phyloP scores from a whole-genome alignment of 2,329 filamentous ascomycete species.

The Venturia carpophila region DNA sequence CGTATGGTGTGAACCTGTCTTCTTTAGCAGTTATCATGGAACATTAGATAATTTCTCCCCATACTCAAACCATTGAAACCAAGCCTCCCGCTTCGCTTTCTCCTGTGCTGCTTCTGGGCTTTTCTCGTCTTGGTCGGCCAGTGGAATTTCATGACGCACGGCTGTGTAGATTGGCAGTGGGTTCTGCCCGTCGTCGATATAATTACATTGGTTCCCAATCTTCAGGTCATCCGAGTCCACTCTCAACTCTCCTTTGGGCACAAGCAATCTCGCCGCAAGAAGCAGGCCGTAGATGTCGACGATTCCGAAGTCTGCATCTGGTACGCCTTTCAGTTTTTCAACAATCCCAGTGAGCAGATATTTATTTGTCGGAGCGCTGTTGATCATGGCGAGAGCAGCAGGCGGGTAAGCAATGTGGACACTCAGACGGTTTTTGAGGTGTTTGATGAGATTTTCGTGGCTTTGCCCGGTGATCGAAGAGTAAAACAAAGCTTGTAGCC shows the following conservation, averaged over 20 bases:
- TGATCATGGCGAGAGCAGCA: slow-evolving; percentile 68
- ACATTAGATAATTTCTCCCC: slow-evolving; percentile 15
- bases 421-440: slow-evolving; percentile 76
- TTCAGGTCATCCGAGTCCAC: slow-evolving; percentile 77
- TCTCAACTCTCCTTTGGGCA: slow-evolving; percentile 75
- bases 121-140: slow-evolving; percentile 41
- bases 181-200: slow-evolving; percentile 67
- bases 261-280: slow-evolving; percentile 72
- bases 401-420: slow-evolving; percentile 92
- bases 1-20: slow-evolving; percentile 62
- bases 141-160: slow-evolving; percentile 88
- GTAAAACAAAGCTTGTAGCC: slow-evolving; percentile 83
- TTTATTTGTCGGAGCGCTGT: slow-evolving; percentile 88
- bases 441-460: slow-evolving; percentile 65
- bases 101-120: slow-evolving; percentile 31
- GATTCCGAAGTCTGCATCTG: slow-evolving; percentile 72
- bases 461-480: slow-evolving; percentile 65
- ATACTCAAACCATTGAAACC: slow-evolving; percentile 98
- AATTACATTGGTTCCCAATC: slow-evolving; percentile 74
- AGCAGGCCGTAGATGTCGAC: slow-evolving; percentile 90
- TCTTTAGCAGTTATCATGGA: neutral
- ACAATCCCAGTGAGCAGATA: slow-evolving; percentile 80
- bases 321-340: slow-evolving; percentile 81
- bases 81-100: slow-evolving; percentile 56
- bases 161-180: slow-evolving; percentile 94